phyloP scores from a whole-genome alignment of 1,139 yeast species.

The Yamadazyma pseudoaaseri region DNA sequence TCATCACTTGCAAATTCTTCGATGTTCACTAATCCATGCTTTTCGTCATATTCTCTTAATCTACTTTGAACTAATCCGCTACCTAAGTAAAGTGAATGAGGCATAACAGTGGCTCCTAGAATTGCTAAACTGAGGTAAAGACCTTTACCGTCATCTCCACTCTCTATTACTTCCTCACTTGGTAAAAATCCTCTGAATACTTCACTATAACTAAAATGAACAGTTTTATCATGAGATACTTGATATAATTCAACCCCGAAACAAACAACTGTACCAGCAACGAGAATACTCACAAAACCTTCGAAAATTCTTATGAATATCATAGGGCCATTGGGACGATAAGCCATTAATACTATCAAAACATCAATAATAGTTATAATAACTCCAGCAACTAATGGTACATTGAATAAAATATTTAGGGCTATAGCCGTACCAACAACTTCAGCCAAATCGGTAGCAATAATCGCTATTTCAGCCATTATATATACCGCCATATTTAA shows the following conservation, averaged over 20 bases:
- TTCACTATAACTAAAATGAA: slow-evolving; percentile 51
- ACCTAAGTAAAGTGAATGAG: slow-evolving; percentile 89
- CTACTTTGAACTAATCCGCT: slow-evolving; percentile 93
- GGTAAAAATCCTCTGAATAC: slow-evolving; percentile 79
- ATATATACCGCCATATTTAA: slow-evolving; percentile 63
- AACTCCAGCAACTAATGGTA: slow-evolving; percentile 81
- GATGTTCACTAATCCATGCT: slow-evolving; percentile 48
- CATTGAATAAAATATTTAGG: slow-evolving; percentile 70
- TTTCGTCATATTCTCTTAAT: slow-evolving; percentile 73
- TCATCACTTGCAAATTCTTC: background rate
- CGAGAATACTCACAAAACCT: slow-evolving; percentile 72
- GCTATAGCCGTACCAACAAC: slow-evolving; percentile 94
- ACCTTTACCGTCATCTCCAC: slow-evolving; percentile 65
- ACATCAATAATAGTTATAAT: slow-evolving; percentile 82
- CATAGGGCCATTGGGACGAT: slow-evolving; percentile 85
- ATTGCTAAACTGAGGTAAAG: slow-evolving; percentile 85
- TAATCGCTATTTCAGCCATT: slow-evolving; percentile 83
- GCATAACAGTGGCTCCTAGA: slow-evolving; percentile 97
- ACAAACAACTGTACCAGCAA: slow-evolving; percentile 79
- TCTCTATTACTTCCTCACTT: slow-evolving; percentile 62
- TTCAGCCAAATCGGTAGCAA: slow-evolving; percentile 92
- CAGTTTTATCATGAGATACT: slow-evolving; percentile 52
- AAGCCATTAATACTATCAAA: slow-evolving; percentile 78
- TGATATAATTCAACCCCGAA: slow-evolving; percentile 77
- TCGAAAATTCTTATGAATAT: slow-evolving; percentile 79